phyloP scores from a whole-genome alignment of 2,329 filamentous ascomycete genomes.

The Boeremia exigua region DNA sequence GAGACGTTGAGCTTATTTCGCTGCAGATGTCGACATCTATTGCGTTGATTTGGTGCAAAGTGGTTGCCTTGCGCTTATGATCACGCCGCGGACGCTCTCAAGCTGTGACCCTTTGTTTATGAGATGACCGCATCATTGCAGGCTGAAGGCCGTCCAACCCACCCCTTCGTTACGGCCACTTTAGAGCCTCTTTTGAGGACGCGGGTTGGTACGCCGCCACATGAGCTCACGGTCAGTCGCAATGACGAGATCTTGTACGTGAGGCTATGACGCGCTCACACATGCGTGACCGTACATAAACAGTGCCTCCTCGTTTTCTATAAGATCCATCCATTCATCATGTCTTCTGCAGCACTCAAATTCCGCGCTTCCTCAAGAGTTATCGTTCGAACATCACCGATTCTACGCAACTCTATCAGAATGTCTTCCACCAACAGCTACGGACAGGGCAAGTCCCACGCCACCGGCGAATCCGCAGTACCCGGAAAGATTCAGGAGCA shows the following conservation, averaged over 20 bases:
- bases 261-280: conserved; percentile 1
- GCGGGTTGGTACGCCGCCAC: conserved; percentile 6
- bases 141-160: conserved; percentile 2
- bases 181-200: conserved; percentile 1
- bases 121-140: conserved; percentile 17
- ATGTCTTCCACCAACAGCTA: conserved; percentile 42
- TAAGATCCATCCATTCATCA: conserved; percentile 18
- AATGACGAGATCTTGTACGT: conserved; percentile 4
- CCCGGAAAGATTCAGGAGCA: conserved; percentile 49
- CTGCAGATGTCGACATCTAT: conserved; percentile 4
- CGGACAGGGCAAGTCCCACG: conserved; percentile 53
- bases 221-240: conserved; percentile 4
- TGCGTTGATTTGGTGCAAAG: background rate
- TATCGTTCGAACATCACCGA: conserved; percentile 20
- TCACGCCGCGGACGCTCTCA: background rate
- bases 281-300: conserved; percentile 11
- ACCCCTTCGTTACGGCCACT: conserved; percentile 2
- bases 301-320: conserved; percentile 6
- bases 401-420: conserved; percentile 26
- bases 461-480: conserved; percentile 49
- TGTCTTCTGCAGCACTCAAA: conserved; percentile 29
- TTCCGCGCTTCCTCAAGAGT: conserved; percentile 28
- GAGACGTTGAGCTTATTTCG: conserved; percentile 1
- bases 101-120: background rate
- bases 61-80: background rate